Conservation (phyloP, 2,329 filamentous ascomycete species). For the Elsinoe ampelina region DNA sequence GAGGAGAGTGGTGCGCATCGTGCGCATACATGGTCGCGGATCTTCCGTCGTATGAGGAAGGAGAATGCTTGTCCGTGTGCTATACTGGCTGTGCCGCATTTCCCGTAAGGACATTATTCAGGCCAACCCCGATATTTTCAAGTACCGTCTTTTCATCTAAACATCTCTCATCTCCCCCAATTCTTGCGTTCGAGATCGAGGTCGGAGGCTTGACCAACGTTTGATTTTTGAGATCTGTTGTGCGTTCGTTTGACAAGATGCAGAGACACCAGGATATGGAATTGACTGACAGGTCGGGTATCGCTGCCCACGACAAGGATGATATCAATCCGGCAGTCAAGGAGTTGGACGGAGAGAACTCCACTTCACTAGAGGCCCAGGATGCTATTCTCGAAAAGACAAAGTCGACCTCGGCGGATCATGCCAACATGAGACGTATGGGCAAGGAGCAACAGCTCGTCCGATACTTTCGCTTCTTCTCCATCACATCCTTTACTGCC, state of each 20-base stretch:
- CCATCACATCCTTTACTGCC: slow-evolving; percentile 43
- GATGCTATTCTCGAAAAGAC: not conserved
- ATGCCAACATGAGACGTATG: slow-evolving; percentile 35
- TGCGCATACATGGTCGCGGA: not conserved
- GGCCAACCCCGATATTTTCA: not conserved
- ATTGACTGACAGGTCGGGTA: not conserved
- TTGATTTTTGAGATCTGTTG: not conserved
- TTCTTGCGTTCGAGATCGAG: not conserved
- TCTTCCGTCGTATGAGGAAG: not conserved
- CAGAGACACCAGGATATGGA: not conserved
- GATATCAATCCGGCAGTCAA: not conserved
- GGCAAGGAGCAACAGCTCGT: slow-evolving; percentile 34
- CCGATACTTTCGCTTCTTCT: slow-evolving; percentile 35
- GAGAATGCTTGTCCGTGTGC: not conserved
- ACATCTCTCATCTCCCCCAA: too few relatives aligned
- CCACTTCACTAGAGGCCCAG: not conserved
- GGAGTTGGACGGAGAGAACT: not conserved
- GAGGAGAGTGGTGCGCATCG: not conserved
- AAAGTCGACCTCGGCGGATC: not conserved
- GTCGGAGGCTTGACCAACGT: not conserved
- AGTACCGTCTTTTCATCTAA: not conserved
- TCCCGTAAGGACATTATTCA: not conserved
- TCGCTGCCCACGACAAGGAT: not conserved
- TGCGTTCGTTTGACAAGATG: not conserved
- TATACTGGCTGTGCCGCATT: not conserved